Percentiles rank a stretch among this genome's conserved stretches.
These are phyloP conservation scores for Diaporthe australafricana DNA, from an alignment of 2,329 filamentous ascomycete species.

Conservation along the genomic window DNA sequence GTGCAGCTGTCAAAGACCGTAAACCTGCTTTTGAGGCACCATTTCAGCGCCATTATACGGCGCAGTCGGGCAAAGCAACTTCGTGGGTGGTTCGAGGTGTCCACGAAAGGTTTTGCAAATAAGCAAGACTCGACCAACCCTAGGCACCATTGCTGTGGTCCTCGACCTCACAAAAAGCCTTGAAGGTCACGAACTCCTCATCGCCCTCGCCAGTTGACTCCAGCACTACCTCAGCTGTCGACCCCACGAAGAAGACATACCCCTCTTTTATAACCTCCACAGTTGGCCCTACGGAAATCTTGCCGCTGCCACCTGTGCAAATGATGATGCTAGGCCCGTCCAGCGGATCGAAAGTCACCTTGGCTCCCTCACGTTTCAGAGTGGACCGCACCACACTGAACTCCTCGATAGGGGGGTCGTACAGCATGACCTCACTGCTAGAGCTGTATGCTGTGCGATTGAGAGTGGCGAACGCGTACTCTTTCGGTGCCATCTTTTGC, in stretches of 20 bases:
- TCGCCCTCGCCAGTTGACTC: conserved; percentile 69
- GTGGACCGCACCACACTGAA: conserved; percentile 89
- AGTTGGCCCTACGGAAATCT: conserved; percentile 86
- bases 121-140: background rate
- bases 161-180: conserved; percentile 90
- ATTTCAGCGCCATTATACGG: background rate
- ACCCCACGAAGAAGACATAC: conserved; percentile 86
- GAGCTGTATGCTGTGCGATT: conserved; percentile 87
- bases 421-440: conserved; percentile 77
- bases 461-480: conserved; percentile 87
- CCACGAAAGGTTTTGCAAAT: background rate
- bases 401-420: conserved; percentile 96
- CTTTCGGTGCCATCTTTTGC: conserved; percentile 89
- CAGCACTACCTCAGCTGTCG: conserved; percentile 84
- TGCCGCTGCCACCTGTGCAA: conserved; percentile 85
- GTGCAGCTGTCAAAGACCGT: background rate
- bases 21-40: background rate
- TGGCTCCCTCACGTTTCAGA: conserved; percentile 77
- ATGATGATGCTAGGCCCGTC: conserved; percentile 93
- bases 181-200: conserved; percentile 87
- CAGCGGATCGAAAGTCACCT: conserved; percentile 88
- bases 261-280: conserved; percentile 79
- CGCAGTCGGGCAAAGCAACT: background rate
- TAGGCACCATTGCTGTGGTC: conserved; percentile 57
- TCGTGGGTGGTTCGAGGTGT: background rate